phyloP scores from a whole-genome alignment of 495 filamentous ascomycete species.

The Penicillium verhagenii region DNA sequence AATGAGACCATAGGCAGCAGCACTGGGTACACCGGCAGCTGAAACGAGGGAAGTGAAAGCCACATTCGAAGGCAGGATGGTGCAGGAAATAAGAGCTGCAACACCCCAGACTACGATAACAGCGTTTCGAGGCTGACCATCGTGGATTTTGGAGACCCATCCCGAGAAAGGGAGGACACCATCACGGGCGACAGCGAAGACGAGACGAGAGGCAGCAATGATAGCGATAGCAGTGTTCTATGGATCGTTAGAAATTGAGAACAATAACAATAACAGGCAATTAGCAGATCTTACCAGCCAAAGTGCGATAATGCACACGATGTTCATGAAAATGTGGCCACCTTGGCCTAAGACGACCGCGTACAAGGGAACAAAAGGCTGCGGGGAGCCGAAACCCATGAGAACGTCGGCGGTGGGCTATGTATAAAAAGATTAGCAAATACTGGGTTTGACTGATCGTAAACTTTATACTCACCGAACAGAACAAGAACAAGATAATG shows the following conservation, averaged over 20 bases:
- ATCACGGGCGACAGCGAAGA: constrained; percentile 57
- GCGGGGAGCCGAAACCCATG: constrained; percentile 47
- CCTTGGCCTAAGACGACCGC: constrained; percentile 50
- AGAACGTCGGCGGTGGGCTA: constrained; percentile 40
- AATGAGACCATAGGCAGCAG: constrained; percentile 54
- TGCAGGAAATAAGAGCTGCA: constrained; percentile 49
- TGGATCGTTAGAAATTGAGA: background rate
- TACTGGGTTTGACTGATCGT: background rate
- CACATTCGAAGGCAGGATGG: constrained; percentile 51
- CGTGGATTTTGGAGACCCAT: constrained; percentile 52
- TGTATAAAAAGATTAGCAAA: constrained; percentile 1
- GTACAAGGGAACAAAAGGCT: constrained; percentile 55
- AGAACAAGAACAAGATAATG: constrained; percentile 58
- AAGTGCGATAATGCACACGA: constrained; percentile 49
- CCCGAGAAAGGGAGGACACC: constrained; percentile 55
- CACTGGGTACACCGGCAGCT: constrained; percentile 50
- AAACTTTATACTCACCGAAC: constrained; percentile 33
- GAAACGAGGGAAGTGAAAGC: constrained; percentile 56
- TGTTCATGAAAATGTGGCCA: constrained; percentile 56
- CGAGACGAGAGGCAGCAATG: constrained; percentile 54
- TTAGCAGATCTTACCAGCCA: constrained; percentile 39
- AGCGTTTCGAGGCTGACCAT: constrained; percentile 53
- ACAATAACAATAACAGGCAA: background rate
- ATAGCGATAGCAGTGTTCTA: constrained; percentile 56
- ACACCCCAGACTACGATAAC: constrained; percentile 55